Evolutionary conservation across 495 filamentous ascomycete species (phyloP), one percentile per base, ranked within the genome.

Genomic region (Entonaema liquescens): DNA sequence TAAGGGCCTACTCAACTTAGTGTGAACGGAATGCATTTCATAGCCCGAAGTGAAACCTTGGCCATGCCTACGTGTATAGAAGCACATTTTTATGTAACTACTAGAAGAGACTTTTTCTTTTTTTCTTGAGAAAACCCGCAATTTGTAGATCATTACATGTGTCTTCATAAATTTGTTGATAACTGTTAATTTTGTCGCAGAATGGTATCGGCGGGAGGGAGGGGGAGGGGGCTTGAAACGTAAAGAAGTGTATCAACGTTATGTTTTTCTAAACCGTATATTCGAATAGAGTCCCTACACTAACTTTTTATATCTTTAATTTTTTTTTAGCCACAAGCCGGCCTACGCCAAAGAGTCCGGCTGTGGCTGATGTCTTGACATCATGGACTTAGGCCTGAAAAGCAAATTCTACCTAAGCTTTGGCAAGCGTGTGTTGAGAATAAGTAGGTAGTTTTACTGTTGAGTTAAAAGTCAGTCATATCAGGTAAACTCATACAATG

Each of bases 321-420:
- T 5, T 25, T 57, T 40, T 5, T 25, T 25, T 65, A 66, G 62
- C 62, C 63, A 63, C 54, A 40, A 13, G 13, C 40, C 59, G 47
- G 59, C 28, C 29, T 50, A 42, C 29, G 49, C 44, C 35, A 38
- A 47, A 42, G 33, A 50, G 13, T 52, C 29, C 25, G 42, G 49
- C 12, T 56, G 74, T 76, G 74, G 76, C 74, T 74, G 62, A 66
- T 53, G 53, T 62, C 35, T 67, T 78, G 76, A 76, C 76, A 76
- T 78, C 76, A 78, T 78, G 74, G 71, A 78, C 62, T 61, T 62
- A 68, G 52, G 17, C 52, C 31, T 12, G 59, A 55, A 38, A 40
- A 55, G 35, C 11, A 59, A 59, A 29, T 31, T 23, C 15, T 7
- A 2, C 31, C 31, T n/a, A 31, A 21, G 36, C 35, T 49, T 59